Conservation (phyloP, 345 rosid species). For the Bruguiera gymnorhiza region DNA sequence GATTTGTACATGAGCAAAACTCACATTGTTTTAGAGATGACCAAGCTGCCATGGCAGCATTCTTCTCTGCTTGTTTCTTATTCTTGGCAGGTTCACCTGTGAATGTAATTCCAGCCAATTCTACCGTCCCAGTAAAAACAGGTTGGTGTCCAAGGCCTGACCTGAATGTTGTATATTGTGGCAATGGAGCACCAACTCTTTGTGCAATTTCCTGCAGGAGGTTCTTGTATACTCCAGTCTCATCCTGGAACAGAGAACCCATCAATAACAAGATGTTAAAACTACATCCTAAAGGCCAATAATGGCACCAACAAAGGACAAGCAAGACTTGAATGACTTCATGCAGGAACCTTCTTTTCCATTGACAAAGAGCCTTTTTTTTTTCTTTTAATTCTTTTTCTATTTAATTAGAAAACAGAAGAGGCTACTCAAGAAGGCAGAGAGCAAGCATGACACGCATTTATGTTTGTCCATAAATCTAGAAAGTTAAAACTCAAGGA, state of each 20-base stretch:
- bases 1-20: conserved; percentile 13
- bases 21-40: conserved; percentile 85
- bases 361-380: no score
- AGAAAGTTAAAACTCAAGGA: no score
- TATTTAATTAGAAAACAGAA: background rate
- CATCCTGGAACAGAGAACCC: conserved; percentile 57
- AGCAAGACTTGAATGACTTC: no score
- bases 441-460: background rate
- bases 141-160: conserved; percentile 98
- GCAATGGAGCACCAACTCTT: conserved; percentile 91
- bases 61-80: conserved; percentile 98
- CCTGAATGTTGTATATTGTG: conserved; percentile 80
- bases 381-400: background rate
- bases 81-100: conserved; percentile 93
- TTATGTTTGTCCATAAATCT: background rate
- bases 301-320: no score
- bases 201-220: conserved; percentile 95
- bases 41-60: conserved; percentile 99
- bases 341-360: no score
- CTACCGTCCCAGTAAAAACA: conserved; percentile 92
- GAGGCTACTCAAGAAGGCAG: background rate
- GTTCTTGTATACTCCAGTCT: conserved; percentile 98
- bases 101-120: conserved; percentile 85
- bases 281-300: no score
- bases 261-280: background rate